Conservation (phyloP, 192 early-diverging fungal species). For the Coemansia sp. region DNA sequence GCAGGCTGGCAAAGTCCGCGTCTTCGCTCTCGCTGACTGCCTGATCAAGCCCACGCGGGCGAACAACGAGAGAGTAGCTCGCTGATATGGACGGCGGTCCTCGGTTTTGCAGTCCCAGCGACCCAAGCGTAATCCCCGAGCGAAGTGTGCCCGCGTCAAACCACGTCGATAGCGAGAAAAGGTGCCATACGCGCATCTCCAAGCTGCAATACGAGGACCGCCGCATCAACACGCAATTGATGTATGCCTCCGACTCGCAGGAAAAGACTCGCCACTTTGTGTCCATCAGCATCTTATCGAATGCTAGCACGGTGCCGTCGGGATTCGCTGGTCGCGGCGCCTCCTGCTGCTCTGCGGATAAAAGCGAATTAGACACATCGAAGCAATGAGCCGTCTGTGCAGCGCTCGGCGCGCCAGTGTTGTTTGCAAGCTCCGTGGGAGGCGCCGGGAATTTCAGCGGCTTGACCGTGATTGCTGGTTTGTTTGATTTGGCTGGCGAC, state of each 20-base stretch:
- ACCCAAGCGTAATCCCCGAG: slow-evolving; percentile 32
- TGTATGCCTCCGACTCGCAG: slow-evolving; percentile 16
- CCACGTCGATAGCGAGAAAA: slow-evolving; percentile 38
- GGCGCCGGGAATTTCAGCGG: too few species aligned
- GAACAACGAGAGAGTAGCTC: slow-evolving; percentile 9
- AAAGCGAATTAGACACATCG: too few species aligned
- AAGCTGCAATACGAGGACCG: slow-evolving; percentile 39
- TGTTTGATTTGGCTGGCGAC: too few species aligned
- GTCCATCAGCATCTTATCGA: slow-evolving; percentile 5
- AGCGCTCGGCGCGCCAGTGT: too few species aligned
- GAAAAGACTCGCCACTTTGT: slow-evolving; percentile 31
- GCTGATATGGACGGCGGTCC: neutral
- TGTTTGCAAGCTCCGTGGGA: too few species aligned
- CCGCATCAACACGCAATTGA: slow-evolving; percentile 42
- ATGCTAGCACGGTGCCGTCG: neutral
- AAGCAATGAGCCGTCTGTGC: too few species aligned
- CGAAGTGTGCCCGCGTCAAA: slow-evolving; percentile 19
- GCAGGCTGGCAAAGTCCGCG: neutral
- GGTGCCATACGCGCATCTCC: slow-evolving; percentile 44
- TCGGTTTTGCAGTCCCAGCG: slow-evolving; percentile 14
- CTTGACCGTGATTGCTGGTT: too few species aligned
- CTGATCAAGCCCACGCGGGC: neutral
- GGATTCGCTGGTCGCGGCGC: too few species aligned
- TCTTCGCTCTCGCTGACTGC: neutral
- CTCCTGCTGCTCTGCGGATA: too few species aligned